These are phyloP conservation scores for Mimosa pudica DNA, from an alignment of 306 rosid species.

Conservation along the genomic window DNA sequence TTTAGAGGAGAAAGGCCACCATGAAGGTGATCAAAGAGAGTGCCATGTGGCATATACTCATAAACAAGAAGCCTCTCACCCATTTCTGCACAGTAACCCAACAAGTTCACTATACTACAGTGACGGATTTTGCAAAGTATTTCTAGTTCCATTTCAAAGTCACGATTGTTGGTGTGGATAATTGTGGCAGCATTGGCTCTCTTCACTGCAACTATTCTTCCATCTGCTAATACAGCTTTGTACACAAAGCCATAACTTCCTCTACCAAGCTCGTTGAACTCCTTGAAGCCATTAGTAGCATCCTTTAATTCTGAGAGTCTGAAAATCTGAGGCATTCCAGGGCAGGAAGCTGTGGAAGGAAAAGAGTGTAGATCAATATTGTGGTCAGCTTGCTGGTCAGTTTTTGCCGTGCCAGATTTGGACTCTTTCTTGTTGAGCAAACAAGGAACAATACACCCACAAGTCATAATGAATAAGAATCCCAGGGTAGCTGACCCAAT, in stretches of 20 bases:
- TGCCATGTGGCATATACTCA: conserved; percentile 91
- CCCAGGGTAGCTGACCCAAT: conserved; percentile 58
- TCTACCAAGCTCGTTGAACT: conserved; percentile 91
- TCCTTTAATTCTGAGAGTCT: conserved; percentile 88
- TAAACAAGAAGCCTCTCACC: conserved; percentile 92
- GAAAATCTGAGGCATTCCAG: conserved; percentile 84
- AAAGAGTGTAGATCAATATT: conserved; percentile 46
- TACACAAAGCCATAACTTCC: conserved; percentile 95
- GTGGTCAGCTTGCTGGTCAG: conserved; percentile 55
- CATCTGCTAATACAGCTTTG: conserved; percentile 78
- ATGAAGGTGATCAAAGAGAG: conserved; percentile 86
- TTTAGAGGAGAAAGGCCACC: conserved; percentile 87
- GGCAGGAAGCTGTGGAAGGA: conserved; percentile 52
- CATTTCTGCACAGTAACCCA: conserved; percentile 95
- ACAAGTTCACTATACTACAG: conserved; percentile 70
- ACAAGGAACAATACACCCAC: conserved; percentile 53
- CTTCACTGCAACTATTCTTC: conserved; percentile 82
- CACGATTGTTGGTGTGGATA: conserved; percentile 79
- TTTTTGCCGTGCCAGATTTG: conserved; percentile 62
- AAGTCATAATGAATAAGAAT: conserved; percentile 49
- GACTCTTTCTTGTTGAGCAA: conserved; percentile 49
- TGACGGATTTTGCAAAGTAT: conserved; percentile 83
- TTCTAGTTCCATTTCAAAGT: conserved; percentile 87
- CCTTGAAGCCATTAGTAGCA: conserved; percentile 97
- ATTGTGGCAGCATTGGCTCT: conserved; percentile 95